A percentile compares a stretch with the other conserved stretches of the same genome.
These are phyloP conservation scores for Coprinopsis sp. DNA, from an alignment of 768 basidiomycete genomes.

Conservation along the genomic window DNA sequence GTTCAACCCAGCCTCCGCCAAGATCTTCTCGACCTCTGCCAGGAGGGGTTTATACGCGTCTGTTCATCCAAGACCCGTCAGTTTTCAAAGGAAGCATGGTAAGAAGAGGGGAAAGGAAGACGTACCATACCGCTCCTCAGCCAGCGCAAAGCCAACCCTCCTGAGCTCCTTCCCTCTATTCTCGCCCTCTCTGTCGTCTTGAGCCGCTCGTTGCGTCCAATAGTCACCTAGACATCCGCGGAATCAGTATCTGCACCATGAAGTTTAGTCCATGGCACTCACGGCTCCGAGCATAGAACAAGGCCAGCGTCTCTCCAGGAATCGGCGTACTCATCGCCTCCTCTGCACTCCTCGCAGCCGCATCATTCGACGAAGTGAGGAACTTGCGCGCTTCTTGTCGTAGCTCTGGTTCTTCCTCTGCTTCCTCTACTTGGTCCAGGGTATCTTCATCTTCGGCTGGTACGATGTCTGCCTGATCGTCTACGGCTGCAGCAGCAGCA, in stretches of 20 bases:
- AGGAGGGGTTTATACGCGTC: constrained; percentile 80
- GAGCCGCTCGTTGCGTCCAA: constrained; percentile 73
- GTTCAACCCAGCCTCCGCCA: constrained; percentile 80
- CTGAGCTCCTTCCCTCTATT: constrained; percentile 76
- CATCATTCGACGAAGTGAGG: constrained; percentile 62
- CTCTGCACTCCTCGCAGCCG: constrained; percentile 51
- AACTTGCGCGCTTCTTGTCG: constrained; percentile 33
- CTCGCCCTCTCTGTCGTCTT: constrained; percentile 34
- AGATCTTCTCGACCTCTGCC: constrained; percentile 76
- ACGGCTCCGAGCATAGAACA: constrained; percentile 82
- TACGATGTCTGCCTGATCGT: too few species aligned
- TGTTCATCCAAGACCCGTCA: background rate
- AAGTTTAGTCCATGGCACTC: constrained; percentile 23
- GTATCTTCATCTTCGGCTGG: constrained; percentile 19
- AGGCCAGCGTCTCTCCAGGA: constrained; percentile 78
- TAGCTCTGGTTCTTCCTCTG: constrained; percentile 18
- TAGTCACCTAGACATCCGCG: constrained; percentile 51
- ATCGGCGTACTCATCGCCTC: constrained; percentile 71
- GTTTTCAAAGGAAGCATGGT: background rate
- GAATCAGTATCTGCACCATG: background rate
- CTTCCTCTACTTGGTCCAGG: constrained; percentile 8
- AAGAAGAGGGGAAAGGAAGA: constrained; percentile 5
- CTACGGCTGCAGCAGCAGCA: background rate
- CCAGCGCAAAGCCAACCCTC: constrained; percentile 72
- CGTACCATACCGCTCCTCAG: constrained; percentile 69